phyloP scores from a whole-genome alignment of 257 asterid genomes.

The Solanum sitiens region DNA sequence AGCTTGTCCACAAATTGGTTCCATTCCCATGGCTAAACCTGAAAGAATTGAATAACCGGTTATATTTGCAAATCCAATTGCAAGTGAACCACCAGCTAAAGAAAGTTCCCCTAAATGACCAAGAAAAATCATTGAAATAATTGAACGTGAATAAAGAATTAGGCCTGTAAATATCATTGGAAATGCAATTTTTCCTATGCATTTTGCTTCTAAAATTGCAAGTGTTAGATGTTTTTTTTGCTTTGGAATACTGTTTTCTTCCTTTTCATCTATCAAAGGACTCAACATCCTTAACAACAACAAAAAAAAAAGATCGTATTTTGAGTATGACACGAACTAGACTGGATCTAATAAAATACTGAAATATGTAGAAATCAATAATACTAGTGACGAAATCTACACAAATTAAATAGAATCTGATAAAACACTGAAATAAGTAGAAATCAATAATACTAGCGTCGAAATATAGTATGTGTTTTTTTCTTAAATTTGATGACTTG shows the following conservation, averaged over 20 bases:
- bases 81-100: constrained; percentile 31
- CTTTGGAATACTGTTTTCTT: background rate
- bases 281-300: background rate
- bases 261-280: constrained; percentile 1
- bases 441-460: background rate
- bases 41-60: constrained; percentile 33
- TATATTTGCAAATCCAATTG: constrained; percentile 29
- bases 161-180: constrained; percentile 32
- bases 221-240: constrained; percentile 1
- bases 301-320: background rate
- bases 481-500: background rate
- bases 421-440: background rate
- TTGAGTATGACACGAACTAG: background rate
- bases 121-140: constrained; percentile 31
- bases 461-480: background rate
- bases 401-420: background rate
- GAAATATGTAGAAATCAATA: background rate
- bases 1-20: constrained; percentile 35
- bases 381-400: background rate
- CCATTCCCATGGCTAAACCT: constrained; percentile 36
- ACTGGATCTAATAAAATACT: background rate
- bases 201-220: constrained; percentile 13
- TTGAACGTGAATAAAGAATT: constrained; percentile 23
- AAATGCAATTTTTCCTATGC: constrained; percentile 21
- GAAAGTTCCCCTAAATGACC: constrained; percentile 29